Conservation (phyloP, 108 stramenopile species). For the Heterococcus sp. region DNA sequence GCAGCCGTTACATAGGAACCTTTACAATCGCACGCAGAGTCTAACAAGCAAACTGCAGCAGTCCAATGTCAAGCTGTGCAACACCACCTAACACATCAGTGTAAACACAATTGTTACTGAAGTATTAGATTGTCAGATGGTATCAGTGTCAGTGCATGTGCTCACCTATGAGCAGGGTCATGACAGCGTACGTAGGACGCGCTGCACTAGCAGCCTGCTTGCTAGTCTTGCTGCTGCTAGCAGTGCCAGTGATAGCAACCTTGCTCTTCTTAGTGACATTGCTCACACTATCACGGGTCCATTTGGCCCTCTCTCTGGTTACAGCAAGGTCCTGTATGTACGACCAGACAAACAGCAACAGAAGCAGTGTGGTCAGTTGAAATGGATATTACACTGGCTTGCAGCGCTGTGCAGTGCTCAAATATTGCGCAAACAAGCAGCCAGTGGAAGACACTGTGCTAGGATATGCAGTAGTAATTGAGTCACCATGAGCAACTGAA, state of each 20-base stretch:
- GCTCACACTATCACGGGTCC: constrained; percentile 23
- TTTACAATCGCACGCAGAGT: background rate
- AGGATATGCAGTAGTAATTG: no score
- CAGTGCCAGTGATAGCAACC: background rate
- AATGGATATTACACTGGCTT: no score
- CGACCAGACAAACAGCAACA: no score
- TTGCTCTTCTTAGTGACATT: background rate
- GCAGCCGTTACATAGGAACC: background rate
- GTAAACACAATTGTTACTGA: background rate
- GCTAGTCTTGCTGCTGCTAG: background rate
- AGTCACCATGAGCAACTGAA: no score
- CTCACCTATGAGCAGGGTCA: constrained; percentile 6
- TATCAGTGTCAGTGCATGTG: background rate
- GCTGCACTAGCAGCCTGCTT: background rate
- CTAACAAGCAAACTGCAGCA: background rate
- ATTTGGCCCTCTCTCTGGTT: constrained; percentile 26
- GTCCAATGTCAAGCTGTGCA: background rate
- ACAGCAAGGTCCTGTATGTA: no score
- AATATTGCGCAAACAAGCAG: no score
- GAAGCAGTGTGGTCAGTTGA: no score
- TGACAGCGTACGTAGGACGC: constrained; percentile 16
- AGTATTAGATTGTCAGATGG: background rate
- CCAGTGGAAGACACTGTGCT: no score
- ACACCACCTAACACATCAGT: constrained; percentile 9
- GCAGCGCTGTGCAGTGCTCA: no score